Evolutionary conservation across 2,329 filamentous ascomycete species (phyloP), one percentile per base, ranked within the genome.

Genomic region (Coniochaeta sp.): DNA sequence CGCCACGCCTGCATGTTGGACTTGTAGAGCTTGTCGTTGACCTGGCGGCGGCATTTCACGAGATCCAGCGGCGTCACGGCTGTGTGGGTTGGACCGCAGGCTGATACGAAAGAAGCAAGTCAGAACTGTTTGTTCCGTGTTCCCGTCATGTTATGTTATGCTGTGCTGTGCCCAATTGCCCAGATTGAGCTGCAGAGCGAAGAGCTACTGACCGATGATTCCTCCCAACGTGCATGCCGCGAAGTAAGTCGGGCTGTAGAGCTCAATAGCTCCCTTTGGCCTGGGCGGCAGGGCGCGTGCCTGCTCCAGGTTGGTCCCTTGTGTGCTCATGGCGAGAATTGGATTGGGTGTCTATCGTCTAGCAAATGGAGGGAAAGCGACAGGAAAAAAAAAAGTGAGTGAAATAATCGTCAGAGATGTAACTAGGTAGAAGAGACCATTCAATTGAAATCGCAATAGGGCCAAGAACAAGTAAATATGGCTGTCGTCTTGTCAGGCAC

Each of bases 1-100:
- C 85, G 84, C 76, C 88, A 58, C 6, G 56, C 56, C n/a, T 40
- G 91, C 61, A 89, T 89, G 71, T 86, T 85, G 72, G 95, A 80
- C 83, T 96, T 86, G 75, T 91, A 91, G 70, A 84, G 82, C 80
- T 95, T 95, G 69, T 91, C 90, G 77, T 96, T 91, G 72, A 96
- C 89, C 78, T 96, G 91, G 74, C 96, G 93, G 70, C 90, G 86
- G 69, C 91, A 96, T 84, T 96, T 96, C 78, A 96, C 89, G 73
- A 92, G 93, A 72, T 77, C 77, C 63, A 79, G 82, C 52, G 80
- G 80, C 6, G 80, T 82, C 14, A 77, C 80, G n/a, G 77, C 79
- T 9, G 56, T 58, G 56, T 58, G 56, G 36, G 56, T 58, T 19
- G 56, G 56, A 19, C 56, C 56, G 56, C 56, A 58, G 38, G 56